These are phyloP conservation scores for Fusarium virguliforme DNA, from an alignment of 2,329 filamentous ascomycete species.

Conservation along the genomic window DNA sequence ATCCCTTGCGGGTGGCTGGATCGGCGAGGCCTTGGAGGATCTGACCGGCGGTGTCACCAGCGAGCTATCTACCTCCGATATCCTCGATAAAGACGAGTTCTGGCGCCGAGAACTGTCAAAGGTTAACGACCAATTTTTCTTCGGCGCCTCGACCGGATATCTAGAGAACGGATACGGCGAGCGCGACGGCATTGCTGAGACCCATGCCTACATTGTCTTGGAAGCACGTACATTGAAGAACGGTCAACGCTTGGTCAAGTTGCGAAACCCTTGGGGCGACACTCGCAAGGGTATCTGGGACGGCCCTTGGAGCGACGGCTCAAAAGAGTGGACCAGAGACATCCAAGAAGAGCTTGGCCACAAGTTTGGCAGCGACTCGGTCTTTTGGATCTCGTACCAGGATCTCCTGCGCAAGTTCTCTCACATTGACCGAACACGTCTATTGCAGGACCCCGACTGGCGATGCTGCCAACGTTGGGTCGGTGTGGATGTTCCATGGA, in stretches of 20 bases:
- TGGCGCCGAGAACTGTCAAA: conserved; percentile 86
- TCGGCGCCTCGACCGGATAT: conserved; percentile 77
- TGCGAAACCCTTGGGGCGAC: conserved; percentile 75
- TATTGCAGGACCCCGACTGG: conserved; percentile 73
- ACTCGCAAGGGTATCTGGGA: conserved; percentile 72
- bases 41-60: conserved; percentile 80
- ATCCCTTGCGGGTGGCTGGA: conserved; percentile 79
- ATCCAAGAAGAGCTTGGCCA: conserved; percentile 71
- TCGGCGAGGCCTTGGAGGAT: conserved; percentile 74
- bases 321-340: conserved; percentile 74
- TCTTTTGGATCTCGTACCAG: conserved; percentile 76
- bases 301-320: conserved; percentile 73
- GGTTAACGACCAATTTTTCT: conserved; percentile 85
- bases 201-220: conserved; percentile 74
- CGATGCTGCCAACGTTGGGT: conserved; percentile 73
- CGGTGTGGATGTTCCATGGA: conserved; percentile 75
- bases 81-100: conserved; percentile 84
- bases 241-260: conserved; percentile 70
- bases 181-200: conserved; percentile 71
- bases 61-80: conserved; percentile 78
- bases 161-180: conserved; percentile 75
- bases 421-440: conserved; percentile 73
- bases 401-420: conserved; percentile 75
- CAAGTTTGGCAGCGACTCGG: no score
- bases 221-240: conserved; percentile 69